Conservation (phyloP, 208 protist genomes). For the Wallacemonas collosoma region DNA sequence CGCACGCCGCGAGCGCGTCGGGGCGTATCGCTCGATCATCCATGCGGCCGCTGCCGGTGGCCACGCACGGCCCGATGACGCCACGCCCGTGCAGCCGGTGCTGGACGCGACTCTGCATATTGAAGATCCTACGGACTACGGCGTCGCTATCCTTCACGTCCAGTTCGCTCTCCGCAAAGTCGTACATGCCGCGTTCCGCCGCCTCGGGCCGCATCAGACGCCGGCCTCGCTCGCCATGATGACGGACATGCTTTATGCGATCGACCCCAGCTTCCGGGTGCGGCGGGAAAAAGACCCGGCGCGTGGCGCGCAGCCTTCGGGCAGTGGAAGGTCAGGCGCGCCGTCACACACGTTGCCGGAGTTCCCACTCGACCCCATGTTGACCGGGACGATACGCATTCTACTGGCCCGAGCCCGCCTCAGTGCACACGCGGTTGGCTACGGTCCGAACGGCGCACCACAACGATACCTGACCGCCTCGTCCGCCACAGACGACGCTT, state of each 20-base stretch:
- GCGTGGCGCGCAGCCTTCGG: background rate
- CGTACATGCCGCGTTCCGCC: conserved; percentile 77
- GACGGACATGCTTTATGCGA: conserved; percentile 53
- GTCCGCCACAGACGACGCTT: background rate
- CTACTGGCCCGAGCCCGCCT: conserved; percentile 62
- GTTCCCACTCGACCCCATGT: conserved; percentile 47
- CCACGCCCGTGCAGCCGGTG: conserved; percentile 14
- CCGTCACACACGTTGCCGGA: background rate
- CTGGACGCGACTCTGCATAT: conserved; percentile 67
- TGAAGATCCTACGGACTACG: conserved; percentile 77
- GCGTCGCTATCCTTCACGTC: conserved; percentile 79
- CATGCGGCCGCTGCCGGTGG: conserved; percentile 29
- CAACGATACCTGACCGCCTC: conserved; percentile 6
- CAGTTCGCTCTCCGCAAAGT: conserved; percentile 86
- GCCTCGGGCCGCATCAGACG: conserved; percentile 53
- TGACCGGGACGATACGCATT: conserved; percentile 71
- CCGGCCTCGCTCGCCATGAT: conserved; percentile 64
- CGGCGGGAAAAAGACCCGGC: conserved; percentile 1
- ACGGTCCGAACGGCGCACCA: conserved; percentile 28
- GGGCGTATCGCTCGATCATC: conserved; percentile 37
- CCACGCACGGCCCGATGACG: background rate
- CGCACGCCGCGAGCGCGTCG: conserved; percentile 62
- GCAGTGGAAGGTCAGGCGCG: background rate
- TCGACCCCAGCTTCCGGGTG: conserved; percentile 33
- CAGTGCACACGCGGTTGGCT: conserved; percentile 61